Evolutionary conservation across 805 yeast species (phyloP).

Genomic region (Wickerhamomyces ciferrii): DNA sequence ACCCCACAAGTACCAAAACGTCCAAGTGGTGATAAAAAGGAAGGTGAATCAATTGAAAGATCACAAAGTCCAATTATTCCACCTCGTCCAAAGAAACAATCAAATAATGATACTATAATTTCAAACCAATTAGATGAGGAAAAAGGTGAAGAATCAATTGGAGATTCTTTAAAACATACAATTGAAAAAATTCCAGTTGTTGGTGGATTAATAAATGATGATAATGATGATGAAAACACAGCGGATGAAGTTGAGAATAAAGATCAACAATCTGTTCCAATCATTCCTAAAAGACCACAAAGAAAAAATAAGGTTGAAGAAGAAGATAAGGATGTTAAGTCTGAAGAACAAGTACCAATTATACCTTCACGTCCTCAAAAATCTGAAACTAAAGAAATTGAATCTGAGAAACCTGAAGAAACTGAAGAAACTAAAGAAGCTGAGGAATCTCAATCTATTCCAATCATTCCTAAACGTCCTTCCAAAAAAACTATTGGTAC

Average conservation of each 20-base stretch:
- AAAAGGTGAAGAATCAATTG: slow-evolving; percentile 4
- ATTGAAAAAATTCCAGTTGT: slow-evolving; percentile 10
- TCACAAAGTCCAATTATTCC: slow-evolving; percentile 1
- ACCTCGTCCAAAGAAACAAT: slow-evolving; percentile 7
- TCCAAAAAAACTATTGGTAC: not conserved
- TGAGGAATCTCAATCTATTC: not conserved
- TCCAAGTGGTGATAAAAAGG: not conserved
- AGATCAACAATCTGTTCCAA: not conserved
- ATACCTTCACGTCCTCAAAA: slow-evolving; percentile 15
- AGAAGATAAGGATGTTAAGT: not conserved
- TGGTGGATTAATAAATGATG: slow-evolving; percentile 3
- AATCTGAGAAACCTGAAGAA: slow-evolving; percentile 2
- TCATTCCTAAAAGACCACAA: not conserved
- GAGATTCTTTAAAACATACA: slow-evolving; percentile 6
- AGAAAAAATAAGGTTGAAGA: not conserved
- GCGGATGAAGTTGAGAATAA: not conserved
- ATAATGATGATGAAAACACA: not conserved
- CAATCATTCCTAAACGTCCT: not conserved
- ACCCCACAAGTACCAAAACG: slow-evolving; percentile 1
- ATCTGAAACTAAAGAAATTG: slow-evolving; percentile 2
- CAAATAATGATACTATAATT: slow-evolving; percentile 5
- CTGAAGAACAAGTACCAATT: not conserved
- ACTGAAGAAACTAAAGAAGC: not conserved
- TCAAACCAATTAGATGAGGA: not conserved
- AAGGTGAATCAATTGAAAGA: not conserved